Conservation (phyloP, 306 rosid species). For the Trifolium dubium region DNA sequence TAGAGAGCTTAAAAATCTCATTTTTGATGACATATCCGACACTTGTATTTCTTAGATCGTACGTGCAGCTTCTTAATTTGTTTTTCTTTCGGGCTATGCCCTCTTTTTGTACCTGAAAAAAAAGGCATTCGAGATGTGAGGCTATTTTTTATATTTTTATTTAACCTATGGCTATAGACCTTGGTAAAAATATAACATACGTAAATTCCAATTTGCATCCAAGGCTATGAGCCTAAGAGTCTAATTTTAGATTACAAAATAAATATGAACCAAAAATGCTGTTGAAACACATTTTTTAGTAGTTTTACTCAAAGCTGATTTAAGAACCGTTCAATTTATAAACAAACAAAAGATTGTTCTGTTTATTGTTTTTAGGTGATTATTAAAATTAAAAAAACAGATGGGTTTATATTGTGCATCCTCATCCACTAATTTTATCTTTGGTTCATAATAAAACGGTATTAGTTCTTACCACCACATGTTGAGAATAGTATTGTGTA, state of each 20-base stretch:
- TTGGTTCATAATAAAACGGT: slow-evolving; percentile 3
- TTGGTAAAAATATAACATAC: neutral
- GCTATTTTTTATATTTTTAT: neutral
- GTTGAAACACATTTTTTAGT: neutral
- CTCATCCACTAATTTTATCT: slow-evolving; percentile 24
- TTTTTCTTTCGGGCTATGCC: no score
- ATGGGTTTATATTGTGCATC: slow-evolving; percentile 17
- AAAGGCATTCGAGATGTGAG: no score
- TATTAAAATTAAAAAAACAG: neutral
- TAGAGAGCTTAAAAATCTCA: no score
- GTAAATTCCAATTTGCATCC: neutral
- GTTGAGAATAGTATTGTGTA: slow-evolving; percentile 44
- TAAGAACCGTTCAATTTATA: neutral
- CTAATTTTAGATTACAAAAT: neutral
- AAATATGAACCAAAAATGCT: slow-evolving; percentile 27
- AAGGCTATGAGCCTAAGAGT: neutral
- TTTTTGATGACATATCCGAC: no score
- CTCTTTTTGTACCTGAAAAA: no score
- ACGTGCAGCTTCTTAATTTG: no score
- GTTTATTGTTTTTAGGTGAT: slow-evolving; percentile 7
- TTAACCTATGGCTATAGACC: neutral
- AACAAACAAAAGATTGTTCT: neutral
- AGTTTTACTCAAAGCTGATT: no score
- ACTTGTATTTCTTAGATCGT: no score
- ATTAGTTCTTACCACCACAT: slow-evolving; percentile 36